Evolutionary conservation across 441 rosid species (phyloP).

Genomic region (Kokia cookei): DNA sequence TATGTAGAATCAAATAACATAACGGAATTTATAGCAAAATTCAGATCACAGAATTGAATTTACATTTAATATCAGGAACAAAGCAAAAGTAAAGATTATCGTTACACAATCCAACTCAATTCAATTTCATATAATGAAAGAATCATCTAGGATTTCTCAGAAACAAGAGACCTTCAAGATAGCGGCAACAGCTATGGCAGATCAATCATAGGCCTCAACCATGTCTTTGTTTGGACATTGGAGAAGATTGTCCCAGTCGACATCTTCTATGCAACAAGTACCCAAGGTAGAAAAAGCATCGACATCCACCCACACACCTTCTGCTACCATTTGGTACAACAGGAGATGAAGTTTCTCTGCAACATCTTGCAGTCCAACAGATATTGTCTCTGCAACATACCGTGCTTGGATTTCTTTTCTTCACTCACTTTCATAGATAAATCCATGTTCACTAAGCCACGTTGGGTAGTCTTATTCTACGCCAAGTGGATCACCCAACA

Average conservation of each 20-base stretch:
- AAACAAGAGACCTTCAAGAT: too few species aligned
- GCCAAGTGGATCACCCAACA: conserved; percentile 55
- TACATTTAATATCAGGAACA: not conserved
- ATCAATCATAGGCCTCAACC: not conserved
- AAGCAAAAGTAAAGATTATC: too few species aligned
- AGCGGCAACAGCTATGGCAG: too few species aligned
- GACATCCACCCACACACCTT: conserved; percentile 68
- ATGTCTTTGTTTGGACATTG: conserved; percentile 18
- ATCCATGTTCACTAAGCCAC: conserved; percentile 56
- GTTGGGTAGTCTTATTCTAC: conserved; percentile 31
- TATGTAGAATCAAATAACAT: not conserved
- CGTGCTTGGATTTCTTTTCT: conserved; percentile 55
- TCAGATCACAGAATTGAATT: not conserved
- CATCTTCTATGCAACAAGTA: conserved; percentile 73
- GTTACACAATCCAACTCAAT: too few species aligned
- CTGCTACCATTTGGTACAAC: conserved; percentile 69
- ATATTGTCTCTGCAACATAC: conserved; percentile 71
- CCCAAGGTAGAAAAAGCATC: conserved; percentile 51
- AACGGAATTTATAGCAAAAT: not conserved
- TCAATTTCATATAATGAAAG: too few species aligned
- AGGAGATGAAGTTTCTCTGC: conserved; percentile 29
- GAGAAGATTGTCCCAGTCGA: conserved; percentile 75
- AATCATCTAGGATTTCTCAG: too few species aligned
- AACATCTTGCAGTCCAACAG: conserved; percentile 51
- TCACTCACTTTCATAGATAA: conserved; percentile 41